Percentiles rank a stretch among this genome's conserved stretches.
Evolutionary conservation across 2,329 filamentous ascomycete genomes (phyloP).

Genomic region (Exophiala bonariae): DNA sequence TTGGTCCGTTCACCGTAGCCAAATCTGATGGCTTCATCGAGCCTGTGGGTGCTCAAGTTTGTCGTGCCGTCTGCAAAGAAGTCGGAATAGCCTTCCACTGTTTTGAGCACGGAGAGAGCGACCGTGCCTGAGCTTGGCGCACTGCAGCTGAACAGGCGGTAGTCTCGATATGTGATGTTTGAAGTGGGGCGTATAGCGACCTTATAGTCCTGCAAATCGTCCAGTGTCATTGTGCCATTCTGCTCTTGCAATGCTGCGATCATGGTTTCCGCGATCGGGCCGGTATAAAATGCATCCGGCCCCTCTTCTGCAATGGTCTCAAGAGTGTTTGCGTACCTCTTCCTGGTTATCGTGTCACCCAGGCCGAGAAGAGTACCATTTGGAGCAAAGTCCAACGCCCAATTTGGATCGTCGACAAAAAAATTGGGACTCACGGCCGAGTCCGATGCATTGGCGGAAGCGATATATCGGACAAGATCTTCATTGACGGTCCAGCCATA

Average conservation of each 20-base stretch:
- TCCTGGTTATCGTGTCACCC: conserved; percentile 77
- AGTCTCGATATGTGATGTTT: conserved; percentile 67
- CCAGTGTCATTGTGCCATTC: conserved; percentile 83
- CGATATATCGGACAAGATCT: conserved; percentile 76
- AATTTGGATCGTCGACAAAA: conserved; percentile 70
- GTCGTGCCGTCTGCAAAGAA: conserved; percentile 59
- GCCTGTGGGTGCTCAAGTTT: conserved; percentile 74
- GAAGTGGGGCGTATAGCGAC: conserved; percentile 65
- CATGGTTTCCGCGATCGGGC: conserved; percentile 70
- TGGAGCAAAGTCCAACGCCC: conserved; percentile 86
- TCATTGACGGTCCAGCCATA: conserved; percentile 71
- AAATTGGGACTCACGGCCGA: conserved; percentile 58
- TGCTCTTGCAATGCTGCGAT: conserved; percentile 65
- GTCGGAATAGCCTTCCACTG: conserved; percentile 71
- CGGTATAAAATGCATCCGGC: conserved; percentile 71
- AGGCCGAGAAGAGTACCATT: conserved; percentile 70
- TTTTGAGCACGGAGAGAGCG: conserved; percentile 74
- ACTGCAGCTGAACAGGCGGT: conserved; percentile 66
- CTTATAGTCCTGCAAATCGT: conserved; percentile 74
- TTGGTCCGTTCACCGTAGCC: conserved; percentile 77
- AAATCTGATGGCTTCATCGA: conserved; percentile 87
- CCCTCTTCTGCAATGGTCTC: conserved; percentile 74
- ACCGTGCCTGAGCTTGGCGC: conserved; percentile 79
- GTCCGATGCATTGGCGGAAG: conserved; percentile 44
- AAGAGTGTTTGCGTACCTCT: conserved; percentile 77